A percentile compares a stretch with the other conserved stretches of the same genome.
phyloP scores from a whole-genome alignment of 2,329 filamentous ascomycete species.

The Gliomastix tumulicola region DNA sequence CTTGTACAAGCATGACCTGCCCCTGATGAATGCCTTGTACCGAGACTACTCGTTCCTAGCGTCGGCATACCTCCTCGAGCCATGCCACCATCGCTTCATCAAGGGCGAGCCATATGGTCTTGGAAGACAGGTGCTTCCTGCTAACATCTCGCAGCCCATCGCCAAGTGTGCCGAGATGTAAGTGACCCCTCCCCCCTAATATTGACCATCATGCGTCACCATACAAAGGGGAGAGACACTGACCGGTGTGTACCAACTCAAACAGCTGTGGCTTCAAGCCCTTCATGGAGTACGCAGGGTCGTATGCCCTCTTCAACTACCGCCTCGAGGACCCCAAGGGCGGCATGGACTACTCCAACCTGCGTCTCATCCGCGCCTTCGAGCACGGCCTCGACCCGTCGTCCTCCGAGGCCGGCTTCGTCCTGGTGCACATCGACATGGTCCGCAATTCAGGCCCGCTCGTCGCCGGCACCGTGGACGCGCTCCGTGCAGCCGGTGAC shows the following conservation, averaged over 20 bases:
- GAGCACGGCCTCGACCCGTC: slow-evolving; percentile 80
- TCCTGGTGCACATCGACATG: slow-evolving; percentile 96
- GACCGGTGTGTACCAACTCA: too few relatives aligned
- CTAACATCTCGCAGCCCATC: slow-evolving; percentile 72
- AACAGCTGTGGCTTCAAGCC: slow-evolving; percentile 71
- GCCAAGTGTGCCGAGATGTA: slow-evolving; percentile 80
- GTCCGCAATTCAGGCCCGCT: slow-evolving; percentile 77
- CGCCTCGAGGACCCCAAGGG: slow-evolving; percentile 46
- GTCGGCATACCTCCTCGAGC: slow-evolving; percentile 84
- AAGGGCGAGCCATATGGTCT: slow-evolving; percentile 73
- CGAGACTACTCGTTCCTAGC: slow-evolving; percentile 89
- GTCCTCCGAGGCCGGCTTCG: slow-evolving; percentile 90
- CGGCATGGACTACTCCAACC: slow-evolving; percentile 56
- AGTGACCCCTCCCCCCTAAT: slow-evolving; percentile 36
- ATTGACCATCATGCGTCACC: too few relatives aligned
- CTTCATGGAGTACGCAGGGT: slow-evolving; percentile 80
- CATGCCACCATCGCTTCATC: slow-evolving; percentile 70
- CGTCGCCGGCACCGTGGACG: slow-evolving; percentile 63
- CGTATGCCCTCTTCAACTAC: slow-evolving; percentile 65
- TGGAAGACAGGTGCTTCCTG: slow-evolving; percentile 65
- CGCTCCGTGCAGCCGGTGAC: slow-evolving; percentile 43
- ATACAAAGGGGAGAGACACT: too few relatives aligned
- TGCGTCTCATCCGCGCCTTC: slow-evolving; percentile 85
- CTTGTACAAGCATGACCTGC: slow-evolving; percentile 64
- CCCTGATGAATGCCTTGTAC: slow-evolving; percentile 78